Conservation (phyloP, 2,329 filamentous ascomycete genomes). For the Xylogone sp. region DNA sequence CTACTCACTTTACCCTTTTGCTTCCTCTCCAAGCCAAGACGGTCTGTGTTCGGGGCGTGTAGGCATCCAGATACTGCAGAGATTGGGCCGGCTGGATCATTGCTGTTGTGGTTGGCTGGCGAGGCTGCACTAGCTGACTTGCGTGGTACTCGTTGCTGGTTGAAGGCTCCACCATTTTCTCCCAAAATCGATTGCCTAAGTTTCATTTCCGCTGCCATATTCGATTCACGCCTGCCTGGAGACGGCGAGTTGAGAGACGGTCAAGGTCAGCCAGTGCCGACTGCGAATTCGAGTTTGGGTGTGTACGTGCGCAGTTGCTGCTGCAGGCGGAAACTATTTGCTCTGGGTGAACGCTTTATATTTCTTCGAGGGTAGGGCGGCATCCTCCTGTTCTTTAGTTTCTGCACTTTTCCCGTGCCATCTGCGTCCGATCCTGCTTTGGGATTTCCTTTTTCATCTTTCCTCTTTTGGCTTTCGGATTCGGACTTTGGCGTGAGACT, state of each 20-base stretch:
- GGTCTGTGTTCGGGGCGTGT: neutral
- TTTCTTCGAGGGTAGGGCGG: neutral
- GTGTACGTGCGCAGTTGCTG: neutral
- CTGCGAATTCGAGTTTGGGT: too few species aligned
- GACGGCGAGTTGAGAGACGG: neutral
- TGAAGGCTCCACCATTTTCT: neutral
- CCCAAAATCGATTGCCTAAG: neutral
- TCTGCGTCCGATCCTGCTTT: neutral
- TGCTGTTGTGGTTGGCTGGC: too few species aligned
- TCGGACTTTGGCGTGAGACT: neutral
- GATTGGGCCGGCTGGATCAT: too few species aligned
- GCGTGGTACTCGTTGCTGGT: neutral
- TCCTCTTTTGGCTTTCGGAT: neutral
- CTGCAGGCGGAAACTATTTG: neutral
- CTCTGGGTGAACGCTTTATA: neutral
- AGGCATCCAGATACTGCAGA: neutral
- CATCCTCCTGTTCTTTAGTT: neutral
- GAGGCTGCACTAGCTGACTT: neutral
- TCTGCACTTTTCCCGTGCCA: neutral
- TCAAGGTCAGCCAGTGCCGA: too few species aligned
- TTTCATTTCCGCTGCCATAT: neutral
- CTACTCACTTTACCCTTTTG: too few species aligned
- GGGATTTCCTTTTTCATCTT: neutral
- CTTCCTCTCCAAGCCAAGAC: too few species aligned
- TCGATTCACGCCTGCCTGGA: neutral